phyloP scores from a whole-genome alignment of 108 stramenopile species.

The Parietichytrium sp. region DNA sequence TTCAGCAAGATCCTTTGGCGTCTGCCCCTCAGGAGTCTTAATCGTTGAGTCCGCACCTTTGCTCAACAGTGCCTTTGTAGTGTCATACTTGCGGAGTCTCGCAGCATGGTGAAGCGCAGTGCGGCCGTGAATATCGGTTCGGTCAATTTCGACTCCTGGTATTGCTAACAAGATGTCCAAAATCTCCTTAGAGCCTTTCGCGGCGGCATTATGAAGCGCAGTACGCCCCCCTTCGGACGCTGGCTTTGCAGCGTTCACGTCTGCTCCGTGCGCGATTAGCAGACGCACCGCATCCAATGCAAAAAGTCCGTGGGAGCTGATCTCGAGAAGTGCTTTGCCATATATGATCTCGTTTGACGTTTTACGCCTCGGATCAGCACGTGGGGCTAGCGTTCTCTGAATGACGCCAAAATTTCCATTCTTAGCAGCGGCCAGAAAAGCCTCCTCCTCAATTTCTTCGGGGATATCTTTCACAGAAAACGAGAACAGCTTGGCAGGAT shows the following conservation, averaged over 20 bases:
- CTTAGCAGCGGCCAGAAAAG: neutral
- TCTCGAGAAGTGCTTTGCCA: conserved; percentile 8
- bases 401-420: neutral
- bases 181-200: conserved; percentile 18
- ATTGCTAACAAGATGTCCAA: neutral
- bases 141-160: neutral
- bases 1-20: neutral
- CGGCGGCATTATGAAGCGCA: neutral
- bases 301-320: neutral
- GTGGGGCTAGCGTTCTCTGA: neutral
- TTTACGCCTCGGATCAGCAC: neutral
- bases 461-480: neutral
- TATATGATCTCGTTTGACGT: neutral
- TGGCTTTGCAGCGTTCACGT: neutral
- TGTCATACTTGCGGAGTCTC: conserved; percentile 5
- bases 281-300: neutral
- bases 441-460: neutral
- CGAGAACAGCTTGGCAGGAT: neutral
- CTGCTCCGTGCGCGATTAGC: neutral
- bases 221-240: neutral
- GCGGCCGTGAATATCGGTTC: neutral
- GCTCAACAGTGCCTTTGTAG: neutral
- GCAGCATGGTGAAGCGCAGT: neutral
- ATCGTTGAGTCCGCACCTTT: neutral
- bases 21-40: neutral